Evolutionary conservation across 371 early-diverging fungal genomes (phyloP), one percentile per base, ranked within the genome.

Genomic region (Haplosporangium sp.): DNA sequence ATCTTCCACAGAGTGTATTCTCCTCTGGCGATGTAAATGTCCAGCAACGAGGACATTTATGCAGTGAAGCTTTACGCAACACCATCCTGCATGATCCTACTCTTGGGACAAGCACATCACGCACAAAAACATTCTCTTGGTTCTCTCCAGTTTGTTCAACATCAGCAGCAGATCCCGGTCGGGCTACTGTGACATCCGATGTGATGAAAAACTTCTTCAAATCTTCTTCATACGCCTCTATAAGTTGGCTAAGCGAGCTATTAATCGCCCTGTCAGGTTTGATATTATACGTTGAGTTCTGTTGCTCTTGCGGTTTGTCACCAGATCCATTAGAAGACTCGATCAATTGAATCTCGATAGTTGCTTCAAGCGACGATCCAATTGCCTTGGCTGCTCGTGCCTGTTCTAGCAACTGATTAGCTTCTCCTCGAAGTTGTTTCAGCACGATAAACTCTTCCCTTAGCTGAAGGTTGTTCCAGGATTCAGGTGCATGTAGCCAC

Each of bases 381-480:
- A 90, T 84, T 20, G 76, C 73, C 88, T 93, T 92, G 47, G 87
- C 88, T 62, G 90, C 87, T 3, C 95, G 89, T 3, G 91, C 90
- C 5, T 78, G 77, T 81, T 94, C 95, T 15, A 94, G 76, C 6
- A 88, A 83, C 47, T 90, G 89, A 69, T 93, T 94, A 1, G 89
- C 90, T 56, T 91, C 85, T 5, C 74, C 64, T 39, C 92, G 92
- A 5, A 94, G 70, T 39, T 86, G 71, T 48, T 87, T 87, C 69
- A 94, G 75, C 0, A 85, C 67, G 2, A 77, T 65, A 87, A 91
- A 94, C 38, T 92, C 91, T 0, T 83, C 78, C 9, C 85, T 83
- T 13, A 94, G 67, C 7, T 45, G 19, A 13, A 59, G 58, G 56
- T 89, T 76, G 50, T 89, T 68, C 94, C 94, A 94, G 44, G 77